phyloP scores from a whole-genome alignment of 2,329 filamentous ascomycete genomes.

The Monosporascus cannonballus region DNA sequence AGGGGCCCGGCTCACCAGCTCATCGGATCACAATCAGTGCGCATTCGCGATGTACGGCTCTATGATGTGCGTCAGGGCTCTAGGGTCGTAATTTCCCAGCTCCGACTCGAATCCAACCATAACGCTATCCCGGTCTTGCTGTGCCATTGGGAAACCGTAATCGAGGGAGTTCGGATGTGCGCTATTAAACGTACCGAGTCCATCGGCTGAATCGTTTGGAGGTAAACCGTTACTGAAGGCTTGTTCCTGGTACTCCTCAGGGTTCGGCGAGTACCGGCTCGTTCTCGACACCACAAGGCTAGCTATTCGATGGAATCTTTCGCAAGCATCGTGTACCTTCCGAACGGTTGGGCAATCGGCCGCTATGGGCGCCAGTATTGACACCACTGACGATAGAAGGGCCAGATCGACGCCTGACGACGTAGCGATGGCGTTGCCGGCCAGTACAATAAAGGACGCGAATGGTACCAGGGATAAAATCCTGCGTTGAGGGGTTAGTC shows the following conservation, averaged over 20 bases:
- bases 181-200: background rate
- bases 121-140: constrained; percentile 21
- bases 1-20: no score
- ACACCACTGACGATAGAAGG: constrained; percentile 14
- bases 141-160: constrained; percentile 19
- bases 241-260: constrained; percentile 3
- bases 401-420: constrained; percentile 14
- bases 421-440: constrained; percentile 21
- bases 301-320: constrained; percentile 15
- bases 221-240: background rate
- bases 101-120: constrained; percentile 21
- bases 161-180: constrained; percentile 4
- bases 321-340: constrained; percentile 20
- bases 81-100: constrained; percentile 17
- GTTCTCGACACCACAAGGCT: constrained; percentile 14
- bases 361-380: constrained; percentile 8
- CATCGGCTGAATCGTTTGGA: background rate
- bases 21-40: constrained; percentile 7
- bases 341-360: constrained; percentile 7
- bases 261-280: background rate
- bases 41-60: constrained; percentile 20
- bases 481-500: constrained; percentile 7
- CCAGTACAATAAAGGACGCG: constrained; percentile 20
- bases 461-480: constrained; percentile 18
- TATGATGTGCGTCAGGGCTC: constrained; percentile 18